These are phyloP conservation scores for Pharus latifolius DNA, from an alignment of 176 grass and related monocot genomes.

Conservation along the genomic window DNA sequence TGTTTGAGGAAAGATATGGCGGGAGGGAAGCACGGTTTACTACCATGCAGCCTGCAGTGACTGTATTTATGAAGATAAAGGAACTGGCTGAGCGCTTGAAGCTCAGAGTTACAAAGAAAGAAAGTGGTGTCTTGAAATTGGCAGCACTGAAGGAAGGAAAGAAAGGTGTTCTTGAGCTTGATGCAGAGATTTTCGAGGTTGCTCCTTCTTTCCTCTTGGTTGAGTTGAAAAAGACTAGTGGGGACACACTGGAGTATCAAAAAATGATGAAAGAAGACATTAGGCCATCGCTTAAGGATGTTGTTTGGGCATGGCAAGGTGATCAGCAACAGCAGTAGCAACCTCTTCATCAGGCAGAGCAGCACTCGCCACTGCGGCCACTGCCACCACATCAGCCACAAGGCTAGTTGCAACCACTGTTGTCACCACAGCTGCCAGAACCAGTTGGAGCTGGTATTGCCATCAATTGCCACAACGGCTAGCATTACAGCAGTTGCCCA, in stretches of 20 bases:
- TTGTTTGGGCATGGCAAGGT: conserved; percentile 71
- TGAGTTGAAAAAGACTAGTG: conserved; percentile 59
- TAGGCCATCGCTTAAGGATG: conserved; percentile 52
- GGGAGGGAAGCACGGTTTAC: conserved; percentile 56
- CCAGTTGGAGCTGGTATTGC: not conserved
- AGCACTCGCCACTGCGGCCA: not conserved
- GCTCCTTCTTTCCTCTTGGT: conserved; percentile 47
- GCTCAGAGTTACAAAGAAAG: conserved; percentile 53
- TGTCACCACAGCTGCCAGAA: not conserved
- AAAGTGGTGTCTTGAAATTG: conserved; percentile 51
- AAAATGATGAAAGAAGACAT: conserved; percentile 55
- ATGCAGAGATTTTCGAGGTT: conserved; percentile 56
- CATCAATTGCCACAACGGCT: not conserved
- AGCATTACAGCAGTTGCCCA: not conserved
- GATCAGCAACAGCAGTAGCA: conserved; percentile 18
- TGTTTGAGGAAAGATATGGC: conserved; percentile 52
- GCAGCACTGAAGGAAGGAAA: conserved; percentile 42
- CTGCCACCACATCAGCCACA: not conserved
- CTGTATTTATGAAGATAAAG: conserved; percentile 43
- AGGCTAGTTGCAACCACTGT: not conserved
- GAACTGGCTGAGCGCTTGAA: conserved; percentile 46
- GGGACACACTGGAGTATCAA: conserved; percentile 81
- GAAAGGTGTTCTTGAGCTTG: conserved; percentile 50
- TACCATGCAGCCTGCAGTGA: conserved; percentile 23
- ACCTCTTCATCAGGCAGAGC: not conserved